Evolutionary conservation across 495 filamentous ascomycete genomes (phyloP).

Genomic region (Neurospora sp.): DNA sequence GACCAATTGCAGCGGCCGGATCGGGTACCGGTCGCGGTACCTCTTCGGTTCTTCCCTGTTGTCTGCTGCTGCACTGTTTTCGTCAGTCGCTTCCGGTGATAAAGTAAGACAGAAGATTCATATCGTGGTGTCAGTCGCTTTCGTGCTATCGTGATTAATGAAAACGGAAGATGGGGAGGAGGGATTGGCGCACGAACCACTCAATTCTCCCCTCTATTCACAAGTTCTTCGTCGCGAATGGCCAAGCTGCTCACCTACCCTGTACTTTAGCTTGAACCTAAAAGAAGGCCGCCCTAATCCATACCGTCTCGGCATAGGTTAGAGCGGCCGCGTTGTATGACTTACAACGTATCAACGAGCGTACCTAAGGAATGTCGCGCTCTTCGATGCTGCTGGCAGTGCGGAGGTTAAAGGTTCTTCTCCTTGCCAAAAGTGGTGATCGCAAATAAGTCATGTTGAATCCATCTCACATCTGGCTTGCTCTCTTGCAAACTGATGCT

Average conservation of each 20-base stretch:
- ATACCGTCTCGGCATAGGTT: neutral
- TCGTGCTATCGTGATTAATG: neutral
- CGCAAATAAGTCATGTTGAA: neutral
- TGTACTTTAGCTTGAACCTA: neutral
- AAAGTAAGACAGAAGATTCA: neutral
- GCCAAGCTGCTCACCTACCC: neutral
- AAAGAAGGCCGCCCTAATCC: neutral
- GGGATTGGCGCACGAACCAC: neutral
- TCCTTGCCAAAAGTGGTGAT: neutral
- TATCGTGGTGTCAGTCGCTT: neutral
- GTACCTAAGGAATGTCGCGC: neutral
- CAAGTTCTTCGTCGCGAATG: neutral
- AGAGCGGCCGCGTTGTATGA: neutral
- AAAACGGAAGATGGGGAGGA: neutral
- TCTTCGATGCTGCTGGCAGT: neutral
- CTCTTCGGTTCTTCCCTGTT: neutral
- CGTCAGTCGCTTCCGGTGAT: neutral
- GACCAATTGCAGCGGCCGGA: neutral
- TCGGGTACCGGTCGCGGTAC: neutral
- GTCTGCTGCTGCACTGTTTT: neutral
- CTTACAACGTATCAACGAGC: too few species aligned
- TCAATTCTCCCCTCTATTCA: neutral
- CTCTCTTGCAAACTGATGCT: neutral
- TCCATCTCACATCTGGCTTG: neutral
- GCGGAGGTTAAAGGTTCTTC: neutral